A percentile compares a stretch with the other conserved stretches of the same genome.
phyloP scores from a whole-genome alignment of 2,329 filamentous ascomycete genomes.

The Diaporthe nobilis region DNA sequence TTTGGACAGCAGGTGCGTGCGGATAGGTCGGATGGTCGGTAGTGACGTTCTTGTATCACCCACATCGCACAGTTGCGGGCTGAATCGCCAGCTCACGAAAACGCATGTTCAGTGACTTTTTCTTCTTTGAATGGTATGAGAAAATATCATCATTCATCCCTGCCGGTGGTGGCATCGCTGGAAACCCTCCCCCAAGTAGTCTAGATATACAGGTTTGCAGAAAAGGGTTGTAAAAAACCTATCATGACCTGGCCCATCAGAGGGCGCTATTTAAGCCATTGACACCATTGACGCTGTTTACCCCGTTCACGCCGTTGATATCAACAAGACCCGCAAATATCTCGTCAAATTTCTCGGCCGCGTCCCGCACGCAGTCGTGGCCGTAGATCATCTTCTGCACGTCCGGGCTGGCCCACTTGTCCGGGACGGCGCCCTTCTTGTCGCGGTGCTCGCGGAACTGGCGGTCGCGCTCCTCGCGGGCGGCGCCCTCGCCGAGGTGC shows the following conservation, averaged over 20 bases:
- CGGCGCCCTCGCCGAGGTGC: constrained; percentile 71
- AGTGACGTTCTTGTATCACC: background rate
- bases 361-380: constrained; percentile 71
- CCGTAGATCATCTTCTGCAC: constrained; percentile 77
- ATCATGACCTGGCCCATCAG: constrained; percentile 5
- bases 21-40: background rate
- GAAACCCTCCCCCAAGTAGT: constrained; percentile 4
- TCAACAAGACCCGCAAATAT: constrained; percentile 53
- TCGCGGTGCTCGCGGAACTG: constrained; percentile 66
- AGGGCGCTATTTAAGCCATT: background rate
- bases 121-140: too few relatives aligned
- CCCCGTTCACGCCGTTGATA: constrained; percentile 31
- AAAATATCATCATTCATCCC: background rate
- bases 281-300: background rate
- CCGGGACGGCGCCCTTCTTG: constrained; percentile 67
- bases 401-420: constrained; percentile 80
- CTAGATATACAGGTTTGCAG: constrained; percentile 3
- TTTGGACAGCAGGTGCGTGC: background rate
- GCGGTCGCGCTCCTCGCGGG: constrained; percentile 71
- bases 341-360: constrained; percentile 65
- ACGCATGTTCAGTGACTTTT: background rate
- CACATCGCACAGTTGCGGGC: background rate
- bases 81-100: background rate
- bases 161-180: constrained; percentile 15
- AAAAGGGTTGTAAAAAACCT: background rate